Base-by-base conservation (phyloP, 805 yeast species). In the Candida incommunis region DNA sequence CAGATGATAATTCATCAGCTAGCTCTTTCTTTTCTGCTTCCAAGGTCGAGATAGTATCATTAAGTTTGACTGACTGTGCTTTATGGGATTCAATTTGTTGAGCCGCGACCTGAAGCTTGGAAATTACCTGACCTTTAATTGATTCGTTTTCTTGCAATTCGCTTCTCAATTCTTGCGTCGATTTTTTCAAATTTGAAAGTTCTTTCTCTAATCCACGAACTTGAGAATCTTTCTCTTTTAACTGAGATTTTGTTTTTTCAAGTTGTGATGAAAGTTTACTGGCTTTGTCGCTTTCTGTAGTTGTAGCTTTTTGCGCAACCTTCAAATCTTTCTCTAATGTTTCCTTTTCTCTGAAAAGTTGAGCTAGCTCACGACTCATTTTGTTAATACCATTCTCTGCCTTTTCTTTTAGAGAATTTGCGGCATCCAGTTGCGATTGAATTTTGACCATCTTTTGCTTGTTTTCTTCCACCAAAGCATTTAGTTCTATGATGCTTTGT, bases 301-400 rank as follows among this genome's bases (percentile, higher is more conserved):
- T 11, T 5, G n/a, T 31, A 11, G 7, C 7, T 31, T 31, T 31
- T 16, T 31, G 37, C n/a, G 18, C 5, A 31, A 4, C 13, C 37
- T 27, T 40, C 18, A 43, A 23, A 22, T 51, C 51, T 18, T 46
- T 47, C 23, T 53, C 50, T 1, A 41, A 57, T 2, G 58, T 53
- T 1, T 72, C 76, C 47, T 78, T 79, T 26, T 76, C 76, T 45
- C 74, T 75, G 0, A 77, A 71, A 40, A 86, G 65, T 42, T 72
- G 72, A 60, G 85, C 74, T 24, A 88, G 65, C 51, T 88, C 97
- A 34, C 90, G 68, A 45, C 80, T 82, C 95, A 88, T 83, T 53
- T 86, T 87, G 57, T 87, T 87, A 43, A 88, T 80, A 3, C 95
- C 96, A 48, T 76, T 80, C 54, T 88, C 96, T 1, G 90, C 82